Evolutionary conservation across 2,329 filamentous ascomycete genomes (phyloP).

Genomic region (Trichoderma sp.): DNA sequence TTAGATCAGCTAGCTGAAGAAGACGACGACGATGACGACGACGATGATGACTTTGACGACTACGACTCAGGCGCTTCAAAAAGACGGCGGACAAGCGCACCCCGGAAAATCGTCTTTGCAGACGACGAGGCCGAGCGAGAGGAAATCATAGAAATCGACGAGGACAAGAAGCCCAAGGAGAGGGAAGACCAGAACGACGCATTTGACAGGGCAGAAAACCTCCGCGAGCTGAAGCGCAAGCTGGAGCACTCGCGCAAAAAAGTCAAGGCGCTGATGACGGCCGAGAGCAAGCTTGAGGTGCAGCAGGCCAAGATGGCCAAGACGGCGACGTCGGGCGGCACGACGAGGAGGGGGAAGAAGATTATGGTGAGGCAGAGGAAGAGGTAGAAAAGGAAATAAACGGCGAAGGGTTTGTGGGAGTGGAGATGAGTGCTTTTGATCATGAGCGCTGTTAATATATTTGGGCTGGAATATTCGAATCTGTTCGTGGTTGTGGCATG

Average conservation of each 20-base stretch:
- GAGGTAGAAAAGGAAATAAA: slow-evolving; percentile 47
- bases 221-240: slow-evolving; percentile 53
- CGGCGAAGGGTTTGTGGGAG: not conserved
- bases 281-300: slow-evolving; percentile 61
- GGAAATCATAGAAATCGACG: slow-evolving; percentile 38
- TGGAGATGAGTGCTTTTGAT: not conserved
- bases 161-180: slow-evolving; percentile 32
- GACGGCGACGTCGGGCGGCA: slow-evolving; percentile 62
- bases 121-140: slow-evolving; percentile 46
- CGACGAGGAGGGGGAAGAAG: slow-evolving; percentile 64
- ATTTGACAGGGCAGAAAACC: slow-evolving; percentile 46
- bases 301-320: slow-evolving; percentile 68
- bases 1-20: slow-evolving; percentile 45
- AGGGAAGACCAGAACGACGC: slow-evolving; percentile 38
- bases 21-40: slow-evolving; percentile 40
- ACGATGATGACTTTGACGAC: slow-evolving; percentile 43
- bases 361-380: slow-evolving; percentile 66
- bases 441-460: slow-evolving; percentile 9
- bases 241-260: slow-evolving; percentile 58
- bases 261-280: slow-evolving; percentile 56
- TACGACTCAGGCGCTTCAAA: slow-evolving; percentile 39
- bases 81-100: slow-evolving; percentile 36
- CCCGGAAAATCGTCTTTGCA: slow-evolving; percentile 59
- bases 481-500: not conserved
- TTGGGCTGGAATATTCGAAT: not conserved